Evolutionary conservation across 2,329 filamentous ascomycete species (phyloP), one percentile per base, ranked within the genome.

Genomic region (Lasiodiplodia sp.): DNA sequence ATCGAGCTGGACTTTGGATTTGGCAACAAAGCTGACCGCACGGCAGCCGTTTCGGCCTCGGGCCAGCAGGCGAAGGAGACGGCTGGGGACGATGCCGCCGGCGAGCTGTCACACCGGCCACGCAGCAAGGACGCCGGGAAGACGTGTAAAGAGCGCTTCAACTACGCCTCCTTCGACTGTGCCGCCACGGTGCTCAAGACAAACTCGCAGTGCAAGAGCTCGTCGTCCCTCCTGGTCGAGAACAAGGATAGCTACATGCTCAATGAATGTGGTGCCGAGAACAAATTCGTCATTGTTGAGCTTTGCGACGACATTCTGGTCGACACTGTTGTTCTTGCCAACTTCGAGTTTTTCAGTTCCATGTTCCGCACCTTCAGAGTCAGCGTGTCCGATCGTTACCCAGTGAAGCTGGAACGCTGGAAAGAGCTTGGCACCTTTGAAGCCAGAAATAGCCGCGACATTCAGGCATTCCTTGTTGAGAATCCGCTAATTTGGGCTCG

Each of bases 231-330:
- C 16, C 82, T 99, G 52, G 90, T 97, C 52, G 96, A 99, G 83
- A 97, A 97, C 82, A 98, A 98, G 82, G 96, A 99, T 80, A 95
- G 93, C 72, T 99, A 99, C 80, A 97, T 99, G 93, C 86, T 98
- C 56, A 92, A 97, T 72, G 92, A 95, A 77, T 99, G 96, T 80
- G 89, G 90, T 5, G 90, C 90, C 23, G 84, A 90, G 73, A 95
- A 96, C 82, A 98, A 98, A 80, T 97, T 96, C 77, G 86, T 98
- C 71, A 94, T 98, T 70, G 89, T 99, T 70, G 96, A 99, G 81
- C 85, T 99, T 37, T 98, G 93, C 79, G 93, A 97, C 73, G 87
- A 90, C 72, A 91, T 90, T 55, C 86, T 97, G 55, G 92, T 99
- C 69, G 96, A 99, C 77, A 99, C 96, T 0, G 86, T 99, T 51